phyloP scores from a whole-genome alignment of 352 stramenopile species.

The Phytophthora vignae region DNA sequence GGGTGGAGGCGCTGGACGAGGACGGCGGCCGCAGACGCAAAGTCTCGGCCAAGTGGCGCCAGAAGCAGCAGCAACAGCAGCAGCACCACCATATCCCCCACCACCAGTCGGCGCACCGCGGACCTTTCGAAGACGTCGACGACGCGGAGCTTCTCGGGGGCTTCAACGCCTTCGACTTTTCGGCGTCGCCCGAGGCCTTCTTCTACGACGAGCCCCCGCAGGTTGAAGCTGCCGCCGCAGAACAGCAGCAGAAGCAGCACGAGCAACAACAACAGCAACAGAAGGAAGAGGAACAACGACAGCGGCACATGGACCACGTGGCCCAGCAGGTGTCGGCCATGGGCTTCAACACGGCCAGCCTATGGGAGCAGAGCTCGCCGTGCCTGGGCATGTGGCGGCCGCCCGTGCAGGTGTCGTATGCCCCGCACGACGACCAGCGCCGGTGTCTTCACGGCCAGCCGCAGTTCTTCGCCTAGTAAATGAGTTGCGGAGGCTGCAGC shows the following conservation, averaged over 20 bases:
- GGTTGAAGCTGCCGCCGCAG: not conserved
- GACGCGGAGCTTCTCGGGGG: constrained; percentile 18
- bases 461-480: constrained; percentile 17
- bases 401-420: not conserved
- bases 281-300: not conserved
- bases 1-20: constrained; percentile 19
- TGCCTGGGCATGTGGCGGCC: constrained; percentile 27
- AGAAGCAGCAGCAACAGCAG: constrained; percentile 25
- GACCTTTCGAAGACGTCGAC: constrained; percentile 11
- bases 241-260: not conserved
- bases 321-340: constrained; percentile 30
- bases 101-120: not conserved
- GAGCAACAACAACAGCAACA: not conserved
- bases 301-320: constrained; percentile 19
- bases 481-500: not conserved
- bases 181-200: constrained; percentile 38
- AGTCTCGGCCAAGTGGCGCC: constrained; percentile 35
- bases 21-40: constrained; percentile 48
- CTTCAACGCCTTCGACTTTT: constrained; percentile 56
- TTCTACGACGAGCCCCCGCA: not conserved
- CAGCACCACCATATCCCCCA: not conserved
- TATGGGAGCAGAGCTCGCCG: constrained; percentile 36
- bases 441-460: constrained; percentile 16
- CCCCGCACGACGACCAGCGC: constrained; percentile 1
- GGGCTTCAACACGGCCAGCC: constrained; percentile 34